Evolutionary conservation across 2,329 filamentous ascomycete genomes (phyloP).

Genomic region (Exophiala lecanii-corni): DNA sequence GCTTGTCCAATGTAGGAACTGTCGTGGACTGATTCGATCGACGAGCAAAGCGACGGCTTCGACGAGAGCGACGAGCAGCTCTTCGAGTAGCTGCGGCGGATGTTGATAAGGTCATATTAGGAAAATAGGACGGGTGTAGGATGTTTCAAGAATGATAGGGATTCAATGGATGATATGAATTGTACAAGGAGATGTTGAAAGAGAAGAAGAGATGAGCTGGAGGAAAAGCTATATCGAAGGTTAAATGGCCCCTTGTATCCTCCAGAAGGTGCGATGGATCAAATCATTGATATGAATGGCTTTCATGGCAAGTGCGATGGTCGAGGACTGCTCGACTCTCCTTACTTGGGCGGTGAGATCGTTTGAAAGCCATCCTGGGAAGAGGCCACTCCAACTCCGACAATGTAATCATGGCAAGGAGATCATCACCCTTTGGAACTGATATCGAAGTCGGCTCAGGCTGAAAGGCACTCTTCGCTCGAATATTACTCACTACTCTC

Average conservation of each 20-base stretch:
- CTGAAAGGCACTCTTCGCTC: too few species aligned
- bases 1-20: background rate
- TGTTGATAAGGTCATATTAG: conserved; percentile 1
- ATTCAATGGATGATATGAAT: background rate
- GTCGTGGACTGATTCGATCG: background rate
- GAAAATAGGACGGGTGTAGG: background rate
- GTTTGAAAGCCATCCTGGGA: too few species aligned
- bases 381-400: too few species aligned
- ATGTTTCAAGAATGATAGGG: background rate
- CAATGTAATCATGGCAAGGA: too few species aligned
- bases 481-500: too few species aligned
- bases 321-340: background rate
- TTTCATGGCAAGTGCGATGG: background rate
- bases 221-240: background rate
- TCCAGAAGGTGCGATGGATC: background rate
- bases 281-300: background rate
- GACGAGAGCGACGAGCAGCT: conserved; percentile 1
- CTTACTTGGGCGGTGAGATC: background rate
- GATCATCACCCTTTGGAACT: too few species aligned
- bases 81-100: background rate
- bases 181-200: background rate
- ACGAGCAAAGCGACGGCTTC: background rate
- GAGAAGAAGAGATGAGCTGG: background rate
- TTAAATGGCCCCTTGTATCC: background rate
- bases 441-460: too few species aligned